Base-by-base conservation (phyloP, 2,329 filamentous ascomycete species). In the Ophiostoma ulmi region DNA sequence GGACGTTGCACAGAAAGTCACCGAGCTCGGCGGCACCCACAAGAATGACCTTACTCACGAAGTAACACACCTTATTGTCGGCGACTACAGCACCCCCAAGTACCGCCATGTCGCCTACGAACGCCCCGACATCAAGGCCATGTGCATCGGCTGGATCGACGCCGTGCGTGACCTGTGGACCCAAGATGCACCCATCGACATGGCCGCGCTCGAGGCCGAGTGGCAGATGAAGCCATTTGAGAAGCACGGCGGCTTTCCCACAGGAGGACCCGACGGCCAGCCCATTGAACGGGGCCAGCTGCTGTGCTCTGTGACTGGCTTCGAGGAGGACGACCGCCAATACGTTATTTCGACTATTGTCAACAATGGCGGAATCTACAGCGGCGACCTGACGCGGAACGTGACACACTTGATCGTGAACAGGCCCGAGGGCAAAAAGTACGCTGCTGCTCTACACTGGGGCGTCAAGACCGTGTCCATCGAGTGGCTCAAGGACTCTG, bases 101-200 rank as follows among this genome's bases (percentile, higher is more conserved):
- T 99, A 99, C 81, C 91, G 90, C 79, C 97, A 97, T 83, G 94
- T 98, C 76, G 95, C 94, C 70, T 92, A 90, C 77, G 91, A 94
- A 78, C 87, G 95, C 69, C 88, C 90, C 67, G 95, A 99, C 77
- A 90, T 99, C 76, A 89, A 88, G 77, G 90, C 93, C 68, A 89
- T 99, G 81, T 87, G 87, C 63, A 87, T 90, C n/a, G 86, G 87
- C 76, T 99, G 93, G 92, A 86, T 99, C 68, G 89, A 94, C 70
- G 91, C 91, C 20, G 86, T 97, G 22, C 86, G 91, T 36, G 83
- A 90, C 36, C 83, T 89, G 64, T 99, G 95, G 95, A 90, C 94
- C 75, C 83, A 87, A 68, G 93, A 93, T 67, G 87, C 88, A 65
- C 88, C 91, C 64, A 89, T 94, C 61, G 87, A 97, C 77, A 86